Conservation (phyloP, 2,329 filamentous ascomycete genomes). For the Clarireedia paspali region DNA sequence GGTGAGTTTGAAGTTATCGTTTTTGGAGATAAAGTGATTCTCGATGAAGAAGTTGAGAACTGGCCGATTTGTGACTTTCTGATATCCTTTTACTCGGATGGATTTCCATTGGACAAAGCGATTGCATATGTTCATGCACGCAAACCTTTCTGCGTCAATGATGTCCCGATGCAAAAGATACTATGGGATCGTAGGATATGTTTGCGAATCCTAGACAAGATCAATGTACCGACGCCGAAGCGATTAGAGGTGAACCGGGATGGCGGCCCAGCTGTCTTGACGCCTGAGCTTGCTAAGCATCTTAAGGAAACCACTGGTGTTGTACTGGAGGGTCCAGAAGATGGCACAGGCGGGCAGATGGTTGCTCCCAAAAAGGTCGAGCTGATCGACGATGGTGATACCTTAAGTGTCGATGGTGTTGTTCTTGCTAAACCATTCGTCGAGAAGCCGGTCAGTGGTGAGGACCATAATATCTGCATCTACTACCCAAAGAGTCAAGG, state of each 20-base stretch:
- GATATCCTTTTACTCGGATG: constrained; percentile 97
- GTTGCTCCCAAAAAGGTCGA: constrained; percentile 59
- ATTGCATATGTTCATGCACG: constrained; percentile 90
- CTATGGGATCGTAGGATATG: constrained; percentile 93
- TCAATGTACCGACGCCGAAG: constrained; percentile 82
- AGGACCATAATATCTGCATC: constrained; percentile 98
- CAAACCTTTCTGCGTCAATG: constrained; percentile 96
- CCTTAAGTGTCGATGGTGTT: constrained; percentile 77
- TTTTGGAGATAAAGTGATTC: constrained; percentile 96
- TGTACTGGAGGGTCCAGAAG: constrained; percentile 59
- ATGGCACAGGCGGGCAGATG: constrained; percentile 51
- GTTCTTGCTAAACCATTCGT: constrained; percentile 88
- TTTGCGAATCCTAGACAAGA: constrained; percentile 77
- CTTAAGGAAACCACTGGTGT: constrained; percentile 77
- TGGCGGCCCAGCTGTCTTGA: constrained; percentile 74
- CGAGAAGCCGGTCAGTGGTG: constrained; percentile 95
- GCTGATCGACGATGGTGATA: constrained; percentile 83
- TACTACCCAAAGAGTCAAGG: constrained; percentile 86
- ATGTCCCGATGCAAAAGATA: constrained; percentile 94
- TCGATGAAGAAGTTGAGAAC: constrained; percentile 93
- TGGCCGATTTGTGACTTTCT: constrained; percentile 91
- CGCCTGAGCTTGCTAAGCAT: constrained; percentile 70
- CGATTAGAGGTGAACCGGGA: constrained; percentile 89
- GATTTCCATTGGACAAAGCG: constrained; percentile 93
- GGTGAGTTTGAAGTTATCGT: constrained; percentile 94